These are phyloP conservation scores for Chytriomyces sp. DNA, from an alignment of 192 early-diverging fungal genomes.

Conservation along the genomic window DNA sequence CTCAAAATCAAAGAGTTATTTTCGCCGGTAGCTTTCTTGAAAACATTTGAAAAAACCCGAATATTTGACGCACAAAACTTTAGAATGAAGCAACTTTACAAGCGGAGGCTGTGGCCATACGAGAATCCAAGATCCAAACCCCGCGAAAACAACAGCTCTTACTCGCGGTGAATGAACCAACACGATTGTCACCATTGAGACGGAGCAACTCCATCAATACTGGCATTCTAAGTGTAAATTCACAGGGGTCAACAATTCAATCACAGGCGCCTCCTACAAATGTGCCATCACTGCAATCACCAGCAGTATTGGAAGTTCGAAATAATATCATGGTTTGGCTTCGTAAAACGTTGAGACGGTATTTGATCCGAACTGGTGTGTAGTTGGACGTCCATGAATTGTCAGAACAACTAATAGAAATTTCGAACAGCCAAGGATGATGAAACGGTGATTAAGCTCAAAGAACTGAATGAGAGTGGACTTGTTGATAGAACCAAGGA, in stretches of 20 bases:
- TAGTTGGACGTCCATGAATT: neutral
- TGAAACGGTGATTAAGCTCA: slow-evolving; percentile 36
- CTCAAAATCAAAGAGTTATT: neutral
- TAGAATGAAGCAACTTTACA: neutral
- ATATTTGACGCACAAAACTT: no score
- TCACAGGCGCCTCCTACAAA: no score
- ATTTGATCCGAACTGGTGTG: slow-evolving; percentile 30
- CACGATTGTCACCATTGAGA: neutral
- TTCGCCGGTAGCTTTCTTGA: neutral
- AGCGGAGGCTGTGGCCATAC: neutral
- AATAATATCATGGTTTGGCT: slow-evolving; percentile 36
- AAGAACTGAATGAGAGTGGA: slow-evolving; percentile 39
- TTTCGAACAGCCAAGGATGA: slow-evolving; percentile 25
- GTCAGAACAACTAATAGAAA: neutral
- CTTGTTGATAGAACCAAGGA: slow-evolving; percentile 27
- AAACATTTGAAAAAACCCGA: no score
- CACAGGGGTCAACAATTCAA: no score
- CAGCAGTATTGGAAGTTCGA: slow-evolving; percentile 23
- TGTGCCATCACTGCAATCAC: neutral
- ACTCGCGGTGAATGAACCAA: neutral
- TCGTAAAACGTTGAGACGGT: slow-evolving; percentile 35
- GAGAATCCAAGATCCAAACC: neutral
- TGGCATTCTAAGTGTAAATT: no score
- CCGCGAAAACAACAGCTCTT: neutral
- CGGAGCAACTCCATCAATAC: neutral